Evolutionary conservation across 352 stramenopile genomes (phyloP), one percentile per base, ranked within the genome.

Genomic region (Pythium guiyangense): DNA sequence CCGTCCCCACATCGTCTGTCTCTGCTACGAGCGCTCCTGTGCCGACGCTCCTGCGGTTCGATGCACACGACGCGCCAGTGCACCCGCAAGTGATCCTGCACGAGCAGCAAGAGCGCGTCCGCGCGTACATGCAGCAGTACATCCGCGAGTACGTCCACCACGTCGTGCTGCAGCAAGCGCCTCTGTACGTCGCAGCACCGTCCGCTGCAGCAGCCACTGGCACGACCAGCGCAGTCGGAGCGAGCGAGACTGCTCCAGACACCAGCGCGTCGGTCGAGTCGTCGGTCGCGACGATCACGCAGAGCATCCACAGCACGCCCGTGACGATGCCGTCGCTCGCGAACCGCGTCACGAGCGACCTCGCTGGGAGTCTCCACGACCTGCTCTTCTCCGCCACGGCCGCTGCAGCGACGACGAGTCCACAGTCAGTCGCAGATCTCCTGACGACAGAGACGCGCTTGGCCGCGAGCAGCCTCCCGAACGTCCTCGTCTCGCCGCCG

Each of bases 341-440:
- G 46, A 74, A 65, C 42, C 67, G 67, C n/a, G 67, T 74, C 3
- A 66, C 64, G 2, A 63, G 59, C 12, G 70, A 74, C 20, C 62
- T 75, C 20, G 74, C 69, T 27, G 71, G 73, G 37, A 86, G 70
- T 25, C 77, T 89, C 31, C 74, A 89, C 62, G 73, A 90, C n/a
- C 54, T 87, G 40, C 56, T 91, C 11, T 69, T 91, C 49, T 77
- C 66, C 0, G 70, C 52, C 44, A 81, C 63, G 39, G 70, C n/a
- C n/a, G n/a, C n/a, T n/a, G n/a, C n/a, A n/a, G n/a, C 63, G 42
- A 72, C 71, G 2, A 84, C 86, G 31, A 92, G 81, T 49, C 81
- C 84, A n/a, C 84, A 93, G 67, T 89, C 75, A 6, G 81, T 93
- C 10, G 68, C 73, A 5, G 72, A 85, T 3, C 29, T 66, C 20